These are phyloP conservation scores for Leccinellum luteum DNA, from an alignment of 768 basidiomycete genomes.

Conservation along the genomic window DNA sequence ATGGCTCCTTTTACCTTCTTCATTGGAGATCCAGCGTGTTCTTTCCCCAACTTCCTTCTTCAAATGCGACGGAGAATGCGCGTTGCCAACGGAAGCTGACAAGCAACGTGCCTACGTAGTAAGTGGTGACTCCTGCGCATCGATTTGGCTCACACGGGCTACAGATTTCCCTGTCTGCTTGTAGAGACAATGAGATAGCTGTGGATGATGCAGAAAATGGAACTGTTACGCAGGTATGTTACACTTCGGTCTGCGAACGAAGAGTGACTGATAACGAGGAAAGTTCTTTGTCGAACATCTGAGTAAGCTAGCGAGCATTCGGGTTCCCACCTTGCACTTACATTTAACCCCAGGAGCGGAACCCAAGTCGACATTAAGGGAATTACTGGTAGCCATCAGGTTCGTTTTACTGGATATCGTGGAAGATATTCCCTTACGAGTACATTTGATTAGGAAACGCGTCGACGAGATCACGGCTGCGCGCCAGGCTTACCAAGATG, in stretches of 20 bases:
- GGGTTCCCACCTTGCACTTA: neutral
- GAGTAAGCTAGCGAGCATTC: conserved; percentile 12
- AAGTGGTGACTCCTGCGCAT: conserved; percentile 2
- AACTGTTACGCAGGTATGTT: conserved; percentile 23
- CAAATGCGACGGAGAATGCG: conserved; percentile 21
- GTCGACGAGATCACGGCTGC: conserved; percentile 18
- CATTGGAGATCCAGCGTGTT: conserved; percentile 8
- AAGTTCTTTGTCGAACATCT: conserved; percentile 31
- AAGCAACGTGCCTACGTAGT: conserved; percentile 21
- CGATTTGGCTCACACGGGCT: neutral
- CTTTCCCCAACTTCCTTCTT: conserved; percentile 18
- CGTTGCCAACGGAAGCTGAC: conserved; percentile 1
- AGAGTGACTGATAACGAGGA: neutral
- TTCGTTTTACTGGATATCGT: conserved; percentile 3
- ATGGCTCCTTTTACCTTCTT: conserved; percentile 16
- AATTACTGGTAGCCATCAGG: conserved; percentile 24
- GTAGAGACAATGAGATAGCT: conserved; percentile 25
- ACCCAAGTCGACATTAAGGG: conserved; percentile 21
- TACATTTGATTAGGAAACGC: conserved; percentile 6
- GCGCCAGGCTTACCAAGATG: conserved; percentile 10
- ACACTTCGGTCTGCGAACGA: neutral
- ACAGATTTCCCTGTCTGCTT: conserved; percentile 30
- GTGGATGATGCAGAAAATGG: conserved; percentile 16
- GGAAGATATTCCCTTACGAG: neutral
- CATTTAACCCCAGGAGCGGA: conserved; percentile 13